Evolutionary conservation across 257 asterid species (phyloP).

Genomic region (Solanum appendiculatum): DNA sequence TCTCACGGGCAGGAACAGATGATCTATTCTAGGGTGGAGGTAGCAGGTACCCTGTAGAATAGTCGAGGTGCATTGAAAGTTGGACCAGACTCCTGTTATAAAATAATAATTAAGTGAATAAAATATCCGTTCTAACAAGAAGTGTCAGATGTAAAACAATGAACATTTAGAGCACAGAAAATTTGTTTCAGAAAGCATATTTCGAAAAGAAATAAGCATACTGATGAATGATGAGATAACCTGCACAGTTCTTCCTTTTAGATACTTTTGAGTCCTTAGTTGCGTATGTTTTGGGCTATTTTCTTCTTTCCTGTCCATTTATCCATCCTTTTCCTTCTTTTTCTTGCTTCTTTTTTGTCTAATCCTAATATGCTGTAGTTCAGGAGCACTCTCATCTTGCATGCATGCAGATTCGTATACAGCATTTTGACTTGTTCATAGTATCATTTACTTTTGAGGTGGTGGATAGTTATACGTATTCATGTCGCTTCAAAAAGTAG

Average conservation of each 20-base stretch:
- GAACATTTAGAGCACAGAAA: background rate
- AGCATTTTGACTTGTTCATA: background rate
- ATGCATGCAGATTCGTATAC: background rate
- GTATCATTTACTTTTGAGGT: background rate
- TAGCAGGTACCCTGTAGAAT: background rate
- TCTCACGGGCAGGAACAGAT: background rate
- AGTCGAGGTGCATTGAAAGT: background rate
- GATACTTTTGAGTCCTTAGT: background rate
- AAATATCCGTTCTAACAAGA: background rate
- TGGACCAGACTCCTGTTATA: background rate
- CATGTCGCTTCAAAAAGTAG: background rate
- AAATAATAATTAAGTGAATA: background rate
- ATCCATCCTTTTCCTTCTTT: background rate
- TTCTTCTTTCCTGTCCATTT: background rate
- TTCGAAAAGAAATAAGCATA: background rate
- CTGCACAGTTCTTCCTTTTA: background rate
- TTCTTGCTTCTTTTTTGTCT: too few species aligned
- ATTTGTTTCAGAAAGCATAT: background rate
- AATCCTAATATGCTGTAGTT: background rate
- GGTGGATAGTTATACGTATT: background rate
- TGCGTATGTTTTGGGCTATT: background rate
- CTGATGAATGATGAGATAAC: background rate
- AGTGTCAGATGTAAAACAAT: background rate
- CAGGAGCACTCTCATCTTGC: background rate
- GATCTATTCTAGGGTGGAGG: background rate